These are phyloP conservation scores for Trichoderma polysporum DNA, from an alignment of 2,329 filamentous ascomycete genomes.

Conservation along the genomic window DNA sequence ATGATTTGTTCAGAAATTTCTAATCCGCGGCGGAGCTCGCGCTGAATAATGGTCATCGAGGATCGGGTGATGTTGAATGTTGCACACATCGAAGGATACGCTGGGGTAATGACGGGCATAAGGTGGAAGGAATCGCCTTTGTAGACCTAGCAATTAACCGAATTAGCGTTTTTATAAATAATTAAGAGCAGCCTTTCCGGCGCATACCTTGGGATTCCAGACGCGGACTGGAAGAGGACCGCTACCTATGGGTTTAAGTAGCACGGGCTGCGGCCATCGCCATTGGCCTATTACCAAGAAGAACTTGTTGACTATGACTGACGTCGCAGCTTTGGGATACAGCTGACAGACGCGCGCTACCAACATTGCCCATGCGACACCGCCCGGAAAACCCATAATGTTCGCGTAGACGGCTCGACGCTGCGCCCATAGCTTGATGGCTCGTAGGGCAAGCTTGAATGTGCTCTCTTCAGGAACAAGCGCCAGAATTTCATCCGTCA, in stretches of 20 bases:
- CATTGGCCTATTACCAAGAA: conserved; percentile 88
- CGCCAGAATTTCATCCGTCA: conserved; percentile 87
- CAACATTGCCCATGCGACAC: conserved; percentile 97
- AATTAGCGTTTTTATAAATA: conserved; percentile 19
- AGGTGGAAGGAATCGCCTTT: conserved; percentile 79
- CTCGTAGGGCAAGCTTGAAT: conserved; percentile 84
- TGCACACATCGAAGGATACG: conserved; percentile 96
- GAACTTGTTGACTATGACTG: conserved; percentile 89
- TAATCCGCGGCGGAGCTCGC: conserved; percentile 76
- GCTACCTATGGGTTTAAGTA: conserved; percentile 84
- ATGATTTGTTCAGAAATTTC: conserved; percentile 80
- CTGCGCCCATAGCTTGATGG: conserved; percentile 96
- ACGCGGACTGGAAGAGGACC: conserved; percentile 78
- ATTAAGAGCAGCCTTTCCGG: not conserved
- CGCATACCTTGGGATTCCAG: conserved; percentile 84
- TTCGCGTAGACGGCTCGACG: conserved; percentile 91
- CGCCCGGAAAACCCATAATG: conserved; percentile 93
- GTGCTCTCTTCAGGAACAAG: conserved; percentile 87
- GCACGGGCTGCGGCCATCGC: conserved; percentile 91
- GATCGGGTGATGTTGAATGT: conserved; percentile 92
- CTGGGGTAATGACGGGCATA: conserved; percentile 98
- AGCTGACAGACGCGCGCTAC: conserved; percentile 94
- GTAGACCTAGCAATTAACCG: conserved; percentile 57
- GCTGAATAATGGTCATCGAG: conserved; percentile 78
- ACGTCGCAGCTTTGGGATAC: conserved; percentile 87